These are phyloP conservation scores for Eucommia ulmoides DNA, from an alignment of 257 asterid genomes.

Conservation along the genomic window DNA sequence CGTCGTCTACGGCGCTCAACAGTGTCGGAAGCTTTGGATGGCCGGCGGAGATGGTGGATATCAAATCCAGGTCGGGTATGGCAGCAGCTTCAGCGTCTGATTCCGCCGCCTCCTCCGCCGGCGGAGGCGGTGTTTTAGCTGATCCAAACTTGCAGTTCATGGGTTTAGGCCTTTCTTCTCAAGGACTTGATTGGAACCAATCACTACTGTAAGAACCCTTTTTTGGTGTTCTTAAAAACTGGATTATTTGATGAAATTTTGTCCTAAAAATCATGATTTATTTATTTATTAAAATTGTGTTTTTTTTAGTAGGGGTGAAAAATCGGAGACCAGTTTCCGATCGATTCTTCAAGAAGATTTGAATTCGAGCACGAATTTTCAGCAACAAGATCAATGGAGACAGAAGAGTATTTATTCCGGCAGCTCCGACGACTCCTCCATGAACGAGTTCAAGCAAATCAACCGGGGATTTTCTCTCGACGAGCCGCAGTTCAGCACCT, in stretches of 20 bases:
- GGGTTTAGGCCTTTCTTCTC: slow-evolving; percentile 70
- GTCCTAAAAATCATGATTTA: too few species aligned
- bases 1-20: slow-evolving; percentile 31
- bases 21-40: slow-evolving; percentile 43
- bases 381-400: slow-evolving; percentile 53
- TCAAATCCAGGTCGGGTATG: slow-evolving; percentile 36
- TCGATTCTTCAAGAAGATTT: slow-evolving; percentile 39
- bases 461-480: slow-evolving; percentile 36
- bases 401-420: slow-evolving; percentile 25
- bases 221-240: neutral
- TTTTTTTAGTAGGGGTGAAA: slow-evolving; percentile 28
- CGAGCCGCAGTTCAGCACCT: slow-evolving; percentile 27
- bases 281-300: neutral
- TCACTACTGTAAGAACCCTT: slow-evolving; percentile 36
- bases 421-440: slow-evolving; percentile 23
- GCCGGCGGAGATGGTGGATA: slow-evolving; percentile 48
- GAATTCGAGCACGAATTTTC: slow-evolving; percentile 22
- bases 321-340: slow-evolving; percentile 23
- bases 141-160: slow-evolving; percentile 47
- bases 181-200: slow-evolving; percentile 60
- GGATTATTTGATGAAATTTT: too few species aligned
- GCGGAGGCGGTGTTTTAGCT: slow-evolving; percentile 13
- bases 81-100: slow-evolving; percentile 21
- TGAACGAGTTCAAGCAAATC: slow-evolving; percentile 25
- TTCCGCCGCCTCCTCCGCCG: slow-evolving; percentile 11